These are phyloP conservation scores for Straminergon stramineum DNA, from an alignment of 225 moss, liverwort and hornwort species.

Conservation along the genomic window DNA sequence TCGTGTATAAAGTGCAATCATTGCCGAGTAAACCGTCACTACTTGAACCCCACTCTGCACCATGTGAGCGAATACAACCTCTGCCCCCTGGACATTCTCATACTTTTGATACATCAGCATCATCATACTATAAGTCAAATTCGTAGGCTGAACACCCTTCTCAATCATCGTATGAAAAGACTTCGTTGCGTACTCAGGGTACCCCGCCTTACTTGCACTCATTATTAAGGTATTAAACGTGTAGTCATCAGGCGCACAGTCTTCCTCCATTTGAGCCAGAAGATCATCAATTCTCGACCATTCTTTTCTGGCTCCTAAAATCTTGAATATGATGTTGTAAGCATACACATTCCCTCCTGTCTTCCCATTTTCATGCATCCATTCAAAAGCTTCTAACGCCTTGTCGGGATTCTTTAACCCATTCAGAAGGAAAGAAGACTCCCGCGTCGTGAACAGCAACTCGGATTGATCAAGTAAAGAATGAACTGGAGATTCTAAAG, in stretches of 20 bases:
- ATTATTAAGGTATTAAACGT: slow-evolving; percentile 59
- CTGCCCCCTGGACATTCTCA: slow-evolving; percentile 27
- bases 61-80: slow-evolving; percentile 33
- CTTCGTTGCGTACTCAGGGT: slow-evolving; percentile 19
- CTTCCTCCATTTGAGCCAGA: slow-evolving; percentile 28
- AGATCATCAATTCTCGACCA: slow-evolving; percentile 39
- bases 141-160: slow-evolving; percentile 28
- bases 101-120: slow-evolving; percentile 37
- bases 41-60: slow-evolving; percentile 36
- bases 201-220: slow-evolving; percentile 46
- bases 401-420: slow-evolving; percentile 34
- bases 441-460: slow-evolving; percentile 16
- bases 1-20: slow-evolving; percentile 72
- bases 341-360: slow-evolving; percentile 40
- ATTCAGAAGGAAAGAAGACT: slow-evolving; percentile 30
- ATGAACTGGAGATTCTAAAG: background rate
- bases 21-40: slow-evolving; percentile 58
- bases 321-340: slow-evolving; percentile 37
- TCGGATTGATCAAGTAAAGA: slow-evolving; percentile 13
- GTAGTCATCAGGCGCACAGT: slow-evolving; percentile 36
- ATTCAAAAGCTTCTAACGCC: slow-evolving; percentile 40
- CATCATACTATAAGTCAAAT: slow-evolving; percentile 34
- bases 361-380: slow-evolving; percentile 45
- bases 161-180: slow-evolving; percentile 29
- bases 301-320: slow-evolving; percentile 33